Evolutionary conservation across 2,329 filamentous ascomycete species (phyloP), one percentile per base, ranked within the genome.

Genomic region (Sordariomycetes sp.): DNA sequence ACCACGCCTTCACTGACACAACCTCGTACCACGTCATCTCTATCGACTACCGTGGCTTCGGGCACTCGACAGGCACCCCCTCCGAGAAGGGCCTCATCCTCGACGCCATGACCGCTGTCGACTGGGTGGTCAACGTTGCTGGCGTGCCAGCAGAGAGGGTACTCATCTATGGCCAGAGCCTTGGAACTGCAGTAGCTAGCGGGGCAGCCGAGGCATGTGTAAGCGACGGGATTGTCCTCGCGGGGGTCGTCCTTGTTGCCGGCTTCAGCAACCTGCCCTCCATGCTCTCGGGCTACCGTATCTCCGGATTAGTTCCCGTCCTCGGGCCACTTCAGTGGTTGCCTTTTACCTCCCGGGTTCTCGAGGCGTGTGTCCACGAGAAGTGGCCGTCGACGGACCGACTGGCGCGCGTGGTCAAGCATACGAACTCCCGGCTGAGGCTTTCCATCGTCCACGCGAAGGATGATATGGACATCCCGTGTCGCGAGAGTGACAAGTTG

Each of bases 11-110:
- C 50, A 83, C 90, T 3, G 82, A 87, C 57, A 83, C 86, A 2
- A 88, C 87, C 1, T 81, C 80, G 0, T 85, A 91, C 58, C 92
- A 97, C 67, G 81, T 96, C 52, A 76, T 97, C n/a, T 83, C 90
- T 46, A 85, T 96, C 65, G 91, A 96, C 75, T 97, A 97, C 71
- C 87, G 92, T 20, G 92, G 92, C 7, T 97, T 90, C 64, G 92
- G 91, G 1, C 79, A 82, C 46, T 94, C 89, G 10, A 89, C 86
- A 0, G 90, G 93, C n/a, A 74, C 72, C 3, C 93, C 93, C 0
- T 87, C 85, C 0, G 93, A 97, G 72, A 74, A 80, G 40, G 93
- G 93, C 0, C 74, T 97, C 8, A 89, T 96, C 58, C 82, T 81
- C 4, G 93, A 97, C 68, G 90, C 86, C 18, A 76, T 87, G 3